These are phyloP conservation scores for Botrytis sinoallii DNA, from an alignment of 2,329 filamentous ascomycete species.

Conservation along the genomic window DNA sequence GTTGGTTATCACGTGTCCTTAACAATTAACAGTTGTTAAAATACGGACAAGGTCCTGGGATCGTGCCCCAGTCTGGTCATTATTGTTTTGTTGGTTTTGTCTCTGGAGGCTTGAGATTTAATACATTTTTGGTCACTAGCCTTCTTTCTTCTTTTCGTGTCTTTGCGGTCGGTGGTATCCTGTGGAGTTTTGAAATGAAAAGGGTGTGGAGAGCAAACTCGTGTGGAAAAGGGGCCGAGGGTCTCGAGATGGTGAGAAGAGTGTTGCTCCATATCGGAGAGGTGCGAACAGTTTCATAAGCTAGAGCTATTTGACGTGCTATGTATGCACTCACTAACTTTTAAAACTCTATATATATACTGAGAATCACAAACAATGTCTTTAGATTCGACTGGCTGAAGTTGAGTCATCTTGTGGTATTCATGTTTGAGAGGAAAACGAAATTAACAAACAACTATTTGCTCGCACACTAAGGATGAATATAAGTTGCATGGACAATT, in stretches of 20 bases:
- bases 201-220: background rate
- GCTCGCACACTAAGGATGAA: background rate
- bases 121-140: background rate
- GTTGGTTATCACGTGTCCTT: constrained; percentile 7
- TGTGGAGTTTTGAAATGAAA: background rate
- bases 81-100: rapidly evolving
- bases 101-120: background rate
- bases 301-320: background rate
- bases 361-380: background rate
- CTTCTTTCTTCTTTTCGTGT: background rate
- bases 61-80: constrained; percentile 4
- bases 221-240: background rate
- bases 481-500: background rate
- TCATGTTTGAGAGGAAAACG: background rate
- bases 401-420: background rate
- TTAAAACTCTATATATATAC: background rate
- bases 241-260: background rate
- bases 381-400: background rate
- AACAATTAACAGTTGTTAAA: background rate
- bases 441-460: background rate
- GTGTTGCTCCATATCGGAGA: background rate
- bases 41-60: constrained; percentile 8
- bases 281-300: background rate
- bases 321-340: background rate
- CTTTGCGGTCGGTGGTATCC: background rate